Percentiles rank a stretch among this genome's conserved stretches.
Conservation (phyloP, 305 asterid species). For the Rubia balearica region DNA sequence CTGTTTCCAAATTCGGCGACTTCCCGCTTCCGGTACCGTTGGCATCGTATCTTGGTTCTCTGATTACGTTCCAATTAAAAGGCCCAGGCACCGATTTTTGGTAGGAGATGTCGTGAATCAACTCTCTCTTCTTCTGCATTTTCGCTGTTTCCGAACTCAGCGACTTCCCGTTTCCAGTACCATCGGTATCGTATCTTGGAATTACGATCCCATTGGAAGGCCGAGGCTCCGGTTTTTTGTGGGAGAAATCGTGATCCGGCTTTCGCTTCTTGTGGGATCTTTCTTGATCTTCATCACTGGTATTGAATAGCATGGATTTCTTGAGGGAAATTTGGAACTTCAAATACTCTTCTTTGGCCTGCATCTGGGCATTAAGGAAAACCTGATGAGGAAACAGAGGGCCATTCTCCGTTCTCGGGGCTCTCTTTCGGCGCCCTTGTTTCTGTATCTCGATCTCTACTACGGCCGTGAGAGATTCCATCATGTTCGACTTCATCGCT, state of each 20-base stretch:
- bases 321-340: background rate
- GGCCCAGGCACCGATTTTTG: too few species aligned
- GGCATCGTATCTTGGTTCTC: too few species aligned
- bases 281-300: background rate
- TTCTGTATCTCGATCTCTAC: background rate
- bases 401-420: background rate
- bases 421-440: background rate
- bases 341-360: background rate
- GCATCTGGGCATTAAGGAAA: background rate
- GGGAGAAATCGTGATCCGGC: background rate
- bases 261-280: background rate
- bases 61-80: too few species aligned
- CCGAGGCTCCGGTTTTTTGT: too few species aligned
- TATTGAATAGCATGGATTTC: background rate
- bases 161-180: too few species aligned
- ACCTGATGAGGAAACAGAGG: background rate
- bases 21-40: too few species aligned
- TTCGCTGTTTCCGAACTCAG: too few species aligned
- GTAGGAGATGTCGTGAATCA: too few species aligned
- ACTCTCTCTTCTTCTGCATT: background rate
- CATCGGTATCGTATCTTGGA: too few species aligned
- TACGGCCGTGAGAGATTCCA: background rate
- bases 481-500: background rate
- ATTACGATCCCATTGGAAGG: too few species aligned
- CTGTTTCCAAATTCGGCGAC: too few species aligned